Evolutionary conservation across 2,329 filamentous ascomycete species (phyloP), one percentile per base, ranked within the genome.

Genomic region (Botrytis tulipae): DNA sequence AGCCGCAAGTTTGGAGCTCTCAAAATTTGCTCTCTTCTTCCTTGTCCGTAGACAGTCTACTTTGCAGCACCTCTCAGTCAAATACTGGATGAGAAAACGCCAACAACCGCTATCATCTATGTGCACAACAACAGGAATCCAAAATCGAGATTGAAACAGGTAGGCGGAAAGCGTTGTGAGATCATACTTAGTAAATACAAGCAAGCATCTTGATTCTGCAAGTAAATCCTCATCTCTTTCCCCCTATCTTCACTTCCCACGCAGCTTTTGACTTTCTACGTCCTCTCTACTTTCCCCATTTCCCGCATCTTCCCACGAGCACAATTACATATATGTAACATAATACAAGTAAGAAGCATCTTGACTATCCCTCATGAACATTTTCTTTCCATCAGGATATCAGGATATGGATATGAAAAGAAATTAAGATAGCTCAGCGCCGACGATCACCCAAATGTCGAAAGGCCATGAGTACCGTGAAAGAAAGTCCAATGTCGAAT

Each of bases 91-190:
- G 51, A 54, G n/a, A 7, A 18, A 18, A 16, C 8, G 12, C 14
- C 51, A n/a, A 18, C 6, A 18, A 29, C 14, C 51, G 3, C n/a
- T 18, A 18, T 48, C 6, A 25, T 48, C 46, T 0, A 48, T n/a
- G 2, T 14, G 48, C 9, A n/a, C 2, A n/a, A n/a, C 1, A n/a
- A 51, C 10, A n/a, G 48, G 5, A 51, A 14, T 25, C 0, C 3
- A 6, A 10, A 22, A 48, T 22, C 20, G 8, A 48, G 46, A 48
- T 18, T n/a, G 25, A n/a, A n/a, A 25, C 22, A 25, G 4, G 46
- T 1, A 51, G 46, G 9, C 9, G 10, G 0, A 48, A 48, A n/a
- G 22, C 46, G 9, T 48, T 48, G 7, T 48, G 9, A 4, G 46
- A 10, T 48, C 1, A 48, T 25, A 22, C 4, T 4, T 1, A 6